These are phyloP conservation scores for Eucalyptus globulus DNA, from an alignment of 345 rosid genomes.

Conservation along the genomic window DNA sequence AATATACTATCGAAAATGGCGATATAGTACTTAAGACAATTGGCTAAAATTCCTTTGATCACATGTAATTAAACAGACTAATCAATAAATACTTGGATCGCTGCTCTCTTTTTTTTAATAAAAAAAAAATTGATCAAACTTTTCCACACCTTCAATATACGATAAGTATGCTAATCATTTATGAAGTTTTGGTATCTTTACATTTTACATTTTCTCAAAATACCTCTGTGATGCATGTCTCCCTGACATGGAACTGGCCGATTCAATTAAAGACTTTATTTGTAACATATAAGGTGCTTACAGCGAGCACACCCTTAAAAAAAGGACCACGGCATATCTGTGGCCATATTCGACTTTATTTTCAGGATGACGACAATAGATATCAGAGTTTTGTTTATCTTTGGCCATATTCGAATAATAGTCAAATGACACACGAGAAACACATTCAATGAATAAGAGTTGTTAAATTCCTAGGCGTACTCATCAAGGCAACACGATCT, in stretches of 20 bases:
- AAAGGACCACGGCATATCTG: accelerated
- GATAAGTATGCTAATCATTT: not conserved
- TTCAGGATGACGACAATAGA: accelerated
- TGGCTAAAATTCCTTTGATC: not conserved
- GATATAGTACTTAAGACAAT: not conserved
- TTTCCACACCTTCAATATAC: not conserved
- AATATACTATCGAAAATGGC: not conserved
- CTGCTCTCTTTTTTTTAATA: not conserved
- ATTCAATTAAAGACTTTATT: not conserved
- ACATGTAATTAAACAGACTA: not conserved
- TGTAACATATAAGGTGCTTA: not conserved
- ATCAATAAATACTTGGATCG: not conserved
- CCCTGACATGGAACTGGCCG: accelerated
- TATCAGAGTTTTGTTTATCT: not conserved
- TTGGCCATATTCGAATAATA: not conserved
- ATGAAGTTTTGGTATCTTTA: not conserved
- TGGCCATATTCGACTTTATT: no score
- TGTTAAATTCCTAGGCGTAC: not conserved
- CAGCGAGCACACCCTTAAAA: accelerated
- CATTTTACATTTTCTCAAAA: not conserved
- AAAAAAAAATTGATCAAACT: not conserved
- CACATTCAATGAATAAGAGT: not conserved
- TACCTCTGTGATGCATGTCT: not conserved
- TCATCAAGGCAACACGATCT: not conserved
- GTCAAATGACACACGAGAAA: not conserved